phyloP scores from a whole-genome alignment of 2,329 filamentous ascomycete genomes.

The Aspergillus quadrilineatus region DNA sequence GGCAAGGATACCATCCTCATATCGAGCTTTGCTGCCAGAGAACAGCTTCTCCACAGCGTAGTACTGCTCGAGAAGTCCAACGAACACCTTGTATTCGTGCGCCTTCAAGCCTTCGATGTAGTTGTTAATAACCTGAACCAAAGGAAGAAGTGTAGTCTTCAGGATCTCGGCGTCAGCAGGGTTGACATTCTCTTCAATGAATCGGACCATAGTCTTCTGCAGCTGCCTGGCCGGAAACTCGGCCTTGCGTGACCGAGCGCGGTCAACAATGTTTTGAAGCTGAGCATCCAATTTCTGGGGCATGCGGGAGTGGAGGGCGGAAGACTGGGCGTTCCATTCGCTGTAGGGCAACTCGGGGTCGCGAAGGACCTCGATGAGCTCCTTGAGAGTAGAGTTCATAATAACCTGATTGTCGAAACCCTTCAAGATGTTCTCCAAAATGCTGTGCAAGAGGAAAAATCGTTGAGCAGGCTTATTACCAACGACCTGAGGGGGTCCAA shows the following conservation, averaged over 20 bases:
- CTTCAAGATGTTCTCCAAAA: constrained; percentile 81
- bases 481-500: constrained; percentile 81
- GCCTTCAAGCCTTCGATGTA: constrained; percentile 87
- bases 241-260: constrained; percentile 69
- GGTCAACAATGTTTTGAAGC: constrained; percentile 82
- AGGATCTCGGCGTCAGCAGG: constrained; percentile 71
- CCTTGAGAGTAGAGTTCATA: constrained; percentile 82
- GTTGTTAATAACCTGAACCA: constrained; percentile 72
- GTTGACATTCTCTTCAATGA: constrained; percentile 81
- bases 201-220: constrained; percentile 78
- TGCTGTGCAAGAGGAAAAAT: constrained; percentile 73
- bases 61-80: constrained; percentile 76
- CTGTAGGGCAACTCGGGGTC: constrained; percentile 90
- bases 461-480: constrained; percentile 90
- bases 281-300: constrained; percentile 84
- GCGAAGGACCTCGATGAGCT: constrained; percentile 85
- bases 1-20: constrained; percentile 90
- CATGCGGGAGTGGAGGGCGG: constrained; percentile 95
- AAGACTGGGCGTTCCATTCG: constrained; percentile 94
- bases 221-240: constrained; percentile 94
- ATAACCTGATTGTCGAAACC: constrained; percentile 98
- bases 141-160: constrained; percentile 69
- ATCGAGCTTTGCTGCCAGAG: constrained; percentile 76
- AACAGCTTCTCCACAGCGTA: constrained; percentile 82
- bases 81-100: constrained; percentile 83